Base-by-base conservation (phyloP, 306 rosid species). In the Cucurbita argyrosperma region DNA sequence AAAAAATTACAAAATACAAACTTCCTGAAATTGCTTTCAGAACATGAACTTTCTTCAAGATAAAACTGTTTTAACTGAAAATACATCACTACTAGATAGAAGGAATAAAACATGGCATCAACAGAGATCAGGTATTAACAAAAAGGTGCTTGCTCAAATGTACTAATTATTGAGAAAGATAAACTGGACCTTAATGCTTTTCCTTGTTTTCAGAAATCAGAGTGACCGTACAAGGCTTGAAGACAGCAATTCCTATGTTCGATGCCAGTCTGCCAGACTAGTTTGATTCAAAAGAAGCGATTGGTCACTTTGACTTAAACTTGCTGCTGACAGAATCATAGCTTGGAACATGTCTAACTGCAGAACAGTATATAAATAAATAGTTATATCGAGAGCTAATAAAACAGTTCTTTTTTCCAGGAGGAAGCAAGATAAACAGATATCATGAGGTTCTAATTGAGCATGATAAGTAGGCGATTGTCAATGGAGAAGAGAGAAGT, bases 401-500 rank as follows among this genome's bases (percentile, higher is more conserved):
- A 40, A 52, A 35, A 49, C 42, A 67, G 40, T 11, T 45, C 8
- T 12, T 45, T 43, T 45, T 45, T 10, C 4, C 15, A 15, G 15
- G 1, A 52, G 63, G 55, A 46, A 43, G 35, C 15, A 67, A 76
- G 35, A 15, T n/a, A 68, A 68, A 39, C 50, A 13, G n/a, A 40
- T 26, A 35, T 23, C 56, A 38, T 7, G 53, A 37, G n/a, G 52
- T 64, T 82, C 50, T 52, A 1, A 5, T 6, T 16, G n/a, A 52
- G 70, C 3, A 23, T 23, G 16, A 69, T 52, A 35, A 50, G 54
- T 89, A 87, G 45, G 97, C 94, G 96, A 94, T 79, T 68, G 99
- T 84, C 76, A 91, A 92, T 63, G 97, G 97, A 73, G 97, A 88
- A 67, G 99, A 85, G 59, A 91, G 75, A 75, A 94, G 96, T 84